A percentile compares a stretch with the other conserved stretches of the same genome.
Evolutionary conservation across 495 filamentous ascomycete genomes (phyloP).

Genomic region (Aspergillus diversus): DNA sequence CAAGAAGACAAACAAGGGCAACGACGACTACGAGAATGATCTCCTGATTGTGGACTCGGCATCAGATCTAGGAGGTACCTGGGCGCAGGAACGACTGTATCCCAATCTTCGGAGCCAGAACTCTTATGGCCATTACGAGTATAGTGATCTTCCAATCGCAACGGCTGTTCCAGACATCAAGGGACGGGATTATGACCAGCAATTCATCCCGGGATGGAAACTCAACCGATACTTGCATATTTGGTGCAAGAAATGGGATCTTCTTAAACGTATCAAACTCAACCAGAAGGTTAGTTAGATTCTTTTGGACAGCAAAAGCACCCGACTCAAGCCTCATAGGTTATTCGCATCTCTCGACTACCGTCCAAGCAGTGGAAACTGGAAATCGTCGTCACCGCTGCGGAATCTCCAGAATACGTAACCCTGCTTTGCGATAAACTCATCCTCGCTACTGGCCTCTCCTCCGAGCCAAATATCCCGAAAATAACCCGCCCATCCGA

Average conservation of each 20-base stretch:
- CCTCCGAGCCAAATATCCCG: constrained; percentile 58
- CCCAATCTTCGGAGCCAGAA: constrained; percentile 47
- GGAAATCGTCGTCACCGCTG: constrained; percentile 14
- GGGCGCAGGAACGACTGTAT: constrained; percentile 62
- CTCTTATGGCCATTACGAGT: constrained; percentile 43
- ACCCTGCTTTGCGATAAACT: constrained; percentile 58
- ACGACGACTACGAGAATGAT: neutral
- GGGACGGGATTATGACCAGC: constrained; percentile 44
- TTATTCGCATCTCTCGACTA: constrained; percentile 30
- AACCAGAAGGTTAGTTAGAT: constrained; percentile 45
- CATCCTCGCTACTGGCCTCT: constrained; percentile 68
- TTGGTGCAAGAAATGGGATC: constrained; percentile 60
- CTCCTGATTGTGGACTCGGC: constrained; percentile 53
- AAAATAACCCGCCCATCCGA: constrained; percentile 30
- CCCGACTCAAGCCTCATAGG: constrained; percentile 17
- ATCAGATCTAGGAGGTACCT: constrained; percentile 64
- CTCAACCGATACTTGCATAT: constrained; percentile 63
- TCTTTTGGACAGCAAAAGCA: neutral
- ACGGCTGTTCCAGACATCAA: constrained; percentile 28
- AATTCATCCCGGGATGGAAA: constrained; percentile 67
- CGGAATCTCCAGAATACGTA: neutral
- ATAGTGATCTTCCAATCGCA: constrained; percentile 63
- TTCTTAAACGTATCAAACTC: constrained; percentile 58
- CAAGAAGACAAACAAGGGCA: neutral
- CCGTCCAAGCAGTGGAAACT: constrained; percentile 33